These are phyloP conservation scores for Epichloe gansuensis DNA, from an alignment of 2,329 filamentous ascomycete species.

Conservation along the genomic window DNA sequence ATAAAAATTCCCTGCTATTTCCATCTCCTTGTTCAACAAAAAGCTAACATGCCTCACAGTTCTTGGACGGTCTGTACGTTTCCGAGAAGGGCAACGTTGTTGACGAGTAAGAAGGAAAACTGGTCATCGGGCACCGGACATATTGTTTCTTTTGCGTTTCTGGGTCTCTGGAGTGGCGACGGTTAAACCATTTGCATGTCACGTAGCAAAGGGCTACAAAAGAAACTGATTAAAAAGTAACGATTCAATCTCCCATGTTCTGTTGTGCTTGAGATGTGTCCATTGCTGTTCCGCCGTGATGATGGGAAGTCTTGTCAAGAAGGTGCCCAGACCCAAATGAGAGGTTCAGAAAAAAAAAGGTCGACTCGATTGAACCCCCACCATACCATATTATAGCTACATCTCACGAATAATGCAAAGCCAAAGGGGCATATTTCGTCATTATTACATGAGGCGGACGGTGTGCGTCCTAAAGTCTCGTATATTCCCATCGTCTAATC, in stretches of 20 bases:
- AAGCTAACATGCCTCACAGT: slow-evolving; percentile 39
- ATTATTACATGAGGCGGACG: too few species aligned
- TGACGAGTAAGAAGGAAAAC: slow-evolving; percentile 41
- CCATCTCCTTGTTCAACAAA: too few species aligned
- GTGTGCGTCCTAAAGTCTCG: too few species aligned
- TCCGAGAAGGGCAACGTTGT: slow-evolving; percentile 95
- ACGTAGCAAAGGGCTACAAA: slow-evolving; percentile 41
- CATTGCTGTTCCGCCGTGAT: not conserved
- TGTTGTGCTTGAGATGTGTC: not conserved
- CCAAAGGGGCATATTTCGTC: too few species aligned
- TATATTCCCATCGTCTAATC: too few species aligned
- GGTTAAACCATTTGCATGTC: slow-evolving; percentile 48
- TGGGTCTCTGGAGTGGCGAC: slow-evolving; percentile 52
- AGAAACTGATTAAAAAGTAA: slow-evolving; percentile 26
- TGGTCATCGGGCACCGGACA: slow-evolving; percentile 24
- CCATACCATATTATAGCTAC: too few species aligned
- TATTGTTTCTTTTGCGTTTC: slow-evolving; percentile 45
- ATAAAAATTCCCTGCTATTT: too few species aligned
- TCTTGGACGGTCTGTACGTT: slow-evolving; percentile 99
- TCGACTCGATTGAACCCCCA: too few species aligned
- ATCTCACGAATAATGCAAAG: too few species aligned
- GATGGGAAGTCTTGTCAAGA: too few species aligned
- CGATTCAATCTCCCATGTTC: slow-evolving; percentile 17
- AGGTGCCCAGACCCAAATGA: too few species aligned
- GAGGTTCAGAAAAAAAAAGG: too few species aligned